Evolutionary conservation across 2,329 filamentous ascomycete genomes (phyloP).

Genomic region (Mollisiaceae sp.): DNA sequence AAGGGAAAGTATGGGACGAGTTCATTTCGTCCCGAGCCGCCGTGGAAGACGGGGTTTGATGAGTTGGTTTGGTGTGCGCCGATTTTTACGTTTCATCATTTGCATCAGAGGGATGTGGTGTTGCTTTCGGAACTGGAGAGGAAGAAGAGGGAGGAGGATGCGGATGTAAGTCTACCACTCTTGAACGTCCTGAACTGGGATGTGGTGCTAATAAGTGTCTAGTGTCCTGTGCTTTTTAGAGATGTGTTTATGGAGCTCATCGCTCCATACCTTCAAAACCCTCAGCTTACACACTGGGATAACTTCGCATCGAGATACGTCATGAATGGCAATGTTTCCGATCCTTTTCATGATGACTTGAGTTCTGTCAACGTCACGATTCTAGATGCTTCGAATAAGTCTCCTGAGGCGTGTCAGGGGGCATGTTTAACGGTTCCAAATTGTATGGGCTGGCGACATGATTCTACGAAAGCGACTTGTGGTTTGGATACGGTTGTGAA

Average conservation of each 20-base stretch:
- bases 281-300: no score
- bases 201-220: no score
- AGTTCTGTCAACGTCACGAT: no score
- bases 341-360: no score
- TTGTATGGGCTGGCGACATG: constrained; percentile 2
- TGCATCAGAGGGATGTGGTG: constrained; percentile 22
- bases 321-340: no score
- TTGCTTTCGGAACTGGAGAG: constrained; percentile 15
- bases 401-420: neutral
- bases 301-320: no score
- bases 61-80: constrained; percentile 20
- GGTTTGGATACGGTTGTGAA: constrained; percentile 6
- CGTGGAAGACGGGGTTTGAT: constrained; percentile 24
- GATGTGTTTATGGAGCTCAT: no score
- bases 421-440: neutral
- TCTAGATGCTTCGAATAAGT: neutral
- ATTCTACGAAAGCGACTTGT: constrained; percentile 1
- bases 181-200: neutral
- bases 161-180: neutral
- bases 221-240: no score
- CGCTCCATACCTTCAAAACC: no score
- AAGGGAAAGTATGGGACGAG: constrained; percentile 8
- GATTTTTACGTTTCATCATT: constrained; percentile 25
- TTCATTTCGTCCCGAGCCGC: constrained; percentile 24
- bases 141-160: neutral